phyloP scores from a whole-genome alignment of 139 green algal genomes.

The Chlorella sp. region DNA sequence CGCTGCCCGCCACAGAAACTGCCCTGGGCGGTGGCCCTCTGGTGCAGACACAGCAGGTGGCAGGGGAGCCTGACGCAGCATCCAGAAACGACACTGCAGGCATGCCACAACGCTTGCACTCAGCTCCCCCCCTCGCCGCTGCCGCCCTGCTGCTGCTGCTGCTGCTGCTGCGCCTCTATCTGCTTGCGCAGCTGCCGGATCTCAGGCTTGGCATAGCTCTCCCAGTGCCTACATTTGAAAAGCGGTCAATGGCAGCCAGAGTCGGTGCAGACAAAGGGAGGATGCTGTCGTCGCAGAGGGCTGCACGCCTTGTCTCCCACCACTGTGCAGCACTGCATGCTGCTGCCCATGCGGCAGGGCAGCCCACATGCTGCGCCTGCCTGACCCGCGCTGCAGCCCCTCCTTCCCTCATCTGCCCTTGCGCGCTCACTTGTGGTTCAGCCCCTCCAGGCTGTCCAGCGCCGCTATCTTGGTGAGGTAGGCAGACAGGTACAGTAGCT shows the following conservation, averaged over 20 bases:
- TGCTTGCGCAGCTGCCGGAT: conserved; percentile 34
- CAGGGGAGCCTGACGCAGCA: no score
- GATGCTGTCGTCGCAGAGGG: not conserved
- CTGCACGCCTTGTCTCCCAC: not conserved
- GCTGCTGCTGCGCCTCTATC: not conserved
- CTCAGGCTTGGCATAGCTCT: conserved; percentile 17
- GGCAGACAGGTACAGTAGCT: conserved; percentile 85
- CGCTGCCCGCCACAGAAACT: no score
- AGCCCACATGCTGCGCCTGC: no score
- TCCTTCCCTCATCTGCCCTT: no score
- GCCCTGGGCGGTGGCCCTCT: no score
- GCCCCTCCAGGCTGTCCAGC: conserved; percentile 63
- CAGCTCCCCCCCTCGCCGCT: not conserved
- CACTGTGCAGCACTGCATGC: no score
- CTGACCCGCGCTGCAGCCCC: no score
- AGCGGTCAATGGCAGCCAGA: no score
- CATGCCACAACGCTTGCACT: not conserved
- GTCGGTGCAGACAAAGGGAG: no score
- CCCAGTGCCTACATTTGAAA: conserved; percentile 33
- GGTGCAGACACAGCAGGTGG: no score
- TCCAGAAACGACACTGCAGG: no score
- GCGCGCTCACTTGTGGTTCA: conserved; percentile 86
- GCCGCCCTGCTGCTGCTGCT: conserved; percentile 13
- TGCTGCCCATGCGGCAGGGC: no score
- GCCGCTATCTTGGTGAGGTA: conserved; percentile 85